Conservation (phyloP, 805 yeast species). For the Candida ficus region DNA sequence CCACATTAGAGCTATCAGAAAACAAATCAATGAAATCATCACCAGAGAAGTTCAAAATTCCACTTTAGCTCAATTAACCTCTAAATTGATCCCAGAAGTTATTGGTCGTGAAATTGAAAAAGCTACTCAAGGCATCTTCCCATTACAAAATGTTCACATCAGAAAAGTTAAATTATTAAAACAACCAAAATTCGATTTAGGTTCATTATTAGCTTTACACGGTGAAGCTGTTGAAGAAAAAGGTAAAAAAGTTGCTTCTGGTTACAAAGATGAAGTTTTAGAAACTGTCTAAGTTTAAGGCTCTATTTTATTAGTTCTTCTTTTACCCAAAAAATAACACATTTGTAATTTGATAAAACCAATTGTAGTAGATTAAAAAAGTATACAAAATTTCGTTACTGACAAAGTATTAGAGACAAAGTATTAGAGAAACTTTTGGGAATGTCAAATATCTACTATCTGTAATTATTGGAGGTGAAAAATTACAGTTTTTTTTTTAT, state of each 20-base stretch:
- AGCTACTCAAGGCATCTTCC: constrained; percentile 91
- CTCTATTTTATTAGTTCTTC: constrained; percentile 13
- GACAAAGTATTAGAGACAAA: too few species aligned
- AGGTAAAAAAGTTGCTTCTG: constrained; percentile 92
- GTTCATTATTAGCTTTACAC: constrained; percentile 93
- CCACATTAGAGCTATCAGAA: constrained; percentile 95
- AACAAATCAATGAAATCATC: constrained; percentile 94
- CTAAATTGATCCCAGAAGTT: constrained; percentile 97
- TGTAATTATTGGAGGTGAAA: too few species aligned
- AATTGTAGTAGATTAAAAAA: too few species aligned
- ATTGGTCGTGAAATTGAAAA: constrained; percentile 98
- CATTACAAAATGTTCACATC: constrained; percentile 97
- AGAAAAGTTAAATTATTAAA: constrained; percentile 98
- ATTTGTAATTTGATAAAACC: constrained; percentile 8
- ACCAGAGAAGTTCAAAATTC: constrained; percentile 93
- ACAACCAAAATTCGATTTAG: constrained; percentile 98
- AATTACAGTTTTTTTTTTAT: too few species aligned
- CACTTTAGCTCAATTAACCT: constrained; percentile 92
- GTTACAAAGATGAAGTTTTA: constrained; percentile 98
- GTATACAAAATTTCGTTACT: too few species aligned
- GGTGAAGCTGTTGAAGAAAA: constrained; percentile 96
- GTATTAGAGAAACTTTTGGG: too few species aligned
- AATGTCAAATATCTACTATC: too few species aligned
- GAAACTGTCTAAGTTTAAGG: constrained; percentile 73
- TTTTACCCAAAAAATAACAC: constrained; percentile 9